A percentile compares a stretch with the other conserved stretches of the same genome.
These are phyloP conservation scores for Biancaea sappan DNA, from an alignment of 306 rosid species.

Conservation along the genomic window DNA sequence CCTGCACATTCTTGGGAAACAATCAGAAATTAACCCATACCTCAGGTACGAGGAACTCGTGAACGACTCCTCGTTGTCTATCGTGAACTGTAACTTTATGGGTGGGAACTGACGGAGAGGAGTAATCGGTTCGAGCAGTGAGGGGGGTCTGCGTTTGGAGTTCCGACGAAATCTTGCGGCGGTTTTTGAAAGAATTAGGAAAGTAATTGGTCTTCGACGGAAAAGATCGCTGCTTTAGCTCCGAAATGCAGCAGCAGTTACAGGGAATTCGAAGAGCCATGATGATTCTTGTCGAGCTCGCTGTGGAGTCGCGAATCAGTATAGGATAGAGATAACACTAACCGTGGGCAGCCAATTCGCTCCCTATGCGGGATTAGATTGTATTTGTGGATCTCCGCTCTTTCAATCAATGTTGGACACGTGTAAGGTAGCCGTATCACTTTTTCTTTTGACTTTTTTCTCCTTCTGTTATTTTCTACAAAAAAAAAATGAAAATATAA, in stretches of 20 bases:
- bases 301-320: not conserved
- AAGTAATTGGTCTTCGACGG: conserved; percentile 15
- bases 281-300: not conserved
- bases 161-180: conserved; percentile 54
- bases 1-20: not conserved
- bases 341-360: not conserved
- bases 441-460: not conserved
- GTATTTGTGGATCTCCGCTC: not conserved
- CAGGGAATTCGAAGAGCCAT: conserved; percentile 73
- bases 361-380: conserved; percentile 31
- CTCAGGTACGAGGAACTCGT: conserved; percentile 92
- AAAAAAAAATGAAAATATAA: too few species aligned
- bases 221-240: conserved; percentile 28
- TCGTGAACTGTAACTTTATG: conserved; percentile 94
- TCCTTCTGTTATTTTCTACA: too few species aligned
- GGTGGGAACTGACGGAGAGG: conserved; percentile 49
- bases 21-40: conserved; percentile 36
- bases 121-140: conserved; percentile 32
- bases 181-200: conserved; percentile 34
- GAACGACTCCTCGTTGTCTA: conserved; percentile 72
- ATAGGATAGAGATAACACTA: conserved; percentile 43
- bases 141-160: conserved; percentile 55
- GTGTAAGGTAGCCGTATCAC: not conserved
- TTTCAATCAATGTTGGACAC: conserved; percentile 29
- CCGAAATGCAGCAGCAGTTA: conserved; percentile 44